Base-by-base conservation (phyloP, 2,329 filamentous ascomycete genomes). In the Hypomyces rosellus region DNA sequence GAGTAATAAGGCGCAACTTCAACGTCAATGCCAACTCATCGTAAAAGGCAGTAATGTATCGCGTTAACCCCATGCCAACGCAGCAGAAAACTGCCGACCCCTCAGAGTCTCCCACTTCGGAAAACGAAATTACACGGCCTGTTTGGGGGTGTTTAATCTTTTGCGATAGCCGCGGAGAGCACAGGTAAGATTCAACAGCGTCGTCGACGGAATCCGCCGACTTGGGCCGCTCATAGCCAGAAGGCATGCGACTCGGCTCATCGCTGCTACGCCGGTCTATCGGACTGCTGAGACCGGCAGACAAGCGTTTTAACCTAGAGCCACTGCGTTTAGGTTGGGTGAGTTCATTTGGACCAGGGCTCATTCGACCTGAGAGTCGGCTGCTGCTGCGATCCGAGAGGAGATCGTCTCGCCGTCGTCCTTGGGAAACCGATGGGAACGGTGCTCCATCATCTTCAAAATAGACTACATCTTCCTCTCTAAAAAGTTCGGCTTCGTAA, bases 31-130 rank as follows among this genome's bases (percentile, higher is more conserved):
- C 93, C 48, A 99, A 75, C 66, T 99, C 93, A 65, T 99, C 93
- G 64, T 97, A 99, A 65, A 99, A 99, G 0, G 91, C 90, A 54
- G 89, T 96, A 53, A 99, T 88, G 65, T 93, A 99, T 68, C 93
- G 82, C 11, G 93, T 99, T 61, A 99, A 70, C 0, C 93, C 93
- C 93, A 99, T 99, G 16, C 93, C 93, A 3, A 99, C 90, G 62
- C 93, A 99, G 65, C 93, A 95, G 59, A 99, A 91, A 2, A 99
- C 89, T 3, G 90, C 92, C 57, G 86, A 92, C 1, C 93, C 93
- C 40, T 92, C 82, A 0, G 91, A 84, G 65, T 97, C 91, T 13
- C 93, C 93, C 3, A 99, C 93, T 66, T 99, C 93, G 0, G 92
- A 97, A 63, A 96, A 99, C 1, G 90, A 95, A 57, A 99, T 96